A percentile compares a stretch with the other conserved stretches of the same genome.
Evolutionary conservation across 2,329 filamentous ascomycete species (phyloP).

Genomic region (Penicillium thymicola): DNA sequence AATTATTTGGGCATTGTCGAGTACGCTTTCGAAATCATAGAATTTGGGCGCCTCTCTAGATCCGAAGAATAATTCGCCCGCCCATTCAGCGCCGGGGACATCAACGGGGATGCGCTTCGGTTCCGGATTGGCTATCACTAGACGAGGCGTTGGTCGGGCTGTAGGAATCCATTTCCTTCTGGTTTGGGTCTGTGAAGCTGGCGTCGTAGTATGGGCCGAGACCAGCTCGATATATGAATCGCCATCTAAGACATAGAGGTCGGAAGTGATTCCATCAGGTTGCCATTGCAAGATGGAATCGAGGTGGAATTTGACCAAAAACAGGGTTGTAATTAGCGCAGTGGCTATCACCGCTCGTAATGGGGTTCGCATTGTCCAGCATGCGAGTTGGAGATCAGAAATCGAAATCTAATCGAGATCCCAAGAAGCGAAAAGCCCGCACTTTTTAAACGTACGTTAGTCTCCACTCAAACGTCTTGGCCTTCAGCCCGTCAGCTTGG

Average conservation of each 20-base stretch:
- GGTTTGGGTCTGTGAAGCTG: neutral
- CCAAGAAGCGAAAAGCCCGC: neutral
- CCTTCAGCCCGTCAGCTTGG: constrained; percentile 1
- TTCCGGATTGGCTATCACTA: constrained; percentile 1
- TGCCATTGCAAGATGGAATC: constrained; percentile 16
- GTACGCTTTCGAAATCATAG: neutral
- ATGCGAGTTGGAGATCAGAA: neutral
- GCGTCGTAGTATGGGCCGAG: constrained; percentile 7
- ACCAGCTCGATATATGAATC: constrained; percentile 22
- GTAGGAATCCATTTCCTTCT: constrained; percentile 6
- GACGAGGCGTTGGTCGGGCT: constrained; percentile 8
- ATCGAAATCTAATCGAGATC: neutral
- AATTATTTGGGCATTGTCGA: neutral
- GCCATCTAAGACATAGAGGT: neutral
- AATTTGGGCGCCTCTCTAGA: neutral
- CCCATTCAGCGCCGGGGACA: constrained; percentile 13
- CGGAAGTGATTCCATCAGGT: neutral
- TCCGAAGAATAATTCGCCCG: neutral
- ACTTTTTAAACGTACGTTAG: neutral
- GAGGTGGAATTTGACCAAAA: constrained; percentile 21
- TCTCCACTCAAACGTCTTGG: constrained; percentile 4
- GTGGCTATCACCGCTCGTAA: constrained; percentile 16
- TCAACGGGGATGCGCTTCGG: constrained; percentile 16
- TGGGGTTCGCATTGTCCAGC: constrained; percentile 15
- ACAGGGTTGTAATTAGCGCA: constrained; percentile 15